Evolutionary conservation across 257 asterid species (phyloP), one percentile per base, ranked within the genome.

Genomic region (Penstemon davidsonii): DNA sequence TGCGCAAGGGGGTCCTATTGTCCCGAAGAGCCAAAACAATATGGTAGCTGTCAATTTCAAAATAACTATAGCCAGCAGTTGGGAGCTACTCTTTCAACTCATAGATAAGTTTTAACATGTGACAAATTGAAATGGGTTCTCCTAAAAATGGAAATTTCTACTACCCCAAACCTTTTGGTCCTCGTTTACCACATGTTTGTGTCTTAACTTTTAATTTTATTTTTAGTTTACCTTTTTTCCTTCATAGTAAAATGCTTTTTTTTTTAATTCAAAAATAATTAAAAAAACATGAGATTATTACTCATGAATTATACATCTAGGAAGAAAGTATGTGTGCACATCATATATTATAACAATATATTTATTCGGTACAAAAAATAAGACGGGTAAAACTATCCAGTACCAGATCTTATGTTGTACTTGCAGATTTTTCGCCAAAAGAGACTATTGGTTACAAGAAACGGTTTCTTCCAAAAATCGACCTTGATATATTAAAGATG

Each of bases 21-120:
- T 42, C 68, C 37, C 45, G 55, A 57, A 73, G 71, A 61, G 74
- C 64, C 78, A 74, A 78, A 73, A 70, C 69, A 81, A 62, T 75
- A 73, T 36, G 96, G 86, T 71, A 80, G 75, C 33, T 72, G 90
- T 86, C 91, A 7, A 75, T 43, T 81, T 87, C 91, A 81, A 80
- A 47, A 74, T 69, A 45, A 71, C 42, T 63, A 81, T 52, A 38
- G 78, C 65, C 45, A 71, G 81, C 86, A 80, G 77, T 38, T 81
- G 68, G 84, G 85, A 76, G 79, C 62, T 74, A 51, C 71, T 67
- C 62, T 82, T 82, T 76, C 77, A 81, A 74, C 69, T 76, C 67
- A 72, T 59, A 58, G 81, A 25, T 25, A 79, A 76, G 64, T 58
- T 47, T 54, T 69, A 75, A 69, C 93, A 88, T 80, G 93, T 85